These are phyloP conservation scores for Datura wrightii DNA, from an alignment of 257 asterid genomes.

Conservation along the genomic window DNA sequence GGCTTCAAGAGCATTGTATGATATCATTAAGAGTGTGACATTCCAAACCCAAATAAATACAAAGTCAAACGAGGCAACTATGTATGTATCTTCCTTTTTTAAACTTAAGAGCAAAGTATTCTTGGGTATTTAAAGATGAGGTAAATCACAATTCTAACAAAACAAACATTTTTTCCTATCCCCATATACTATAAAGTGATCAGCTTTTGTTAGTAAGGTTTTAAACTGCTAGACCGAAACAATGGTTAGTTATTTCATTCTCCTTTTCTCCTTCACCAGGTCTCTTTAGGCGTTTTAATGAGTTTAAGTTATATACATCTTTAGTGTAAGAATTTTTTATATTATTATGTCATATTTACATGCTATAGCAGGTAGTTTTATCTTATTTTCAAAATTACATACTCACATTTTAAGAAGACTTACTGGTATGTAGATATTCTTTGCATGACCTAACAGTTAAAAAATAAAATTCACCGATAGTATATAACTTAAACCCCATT, in stretches of 20 bases:
- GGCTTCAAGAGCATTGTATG: constrained; percentile 8
- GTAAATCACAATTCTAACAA: not conserved
- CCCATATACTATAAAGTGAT: not conserved
- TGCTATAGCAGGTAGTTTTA: not conserved
- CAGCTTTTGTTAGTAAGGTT: not conserved
- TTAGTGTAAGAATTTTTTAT: not conserved
- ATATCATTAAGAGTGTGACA: not conserved
- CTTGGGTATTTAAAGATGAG: constrained; percentile 1
- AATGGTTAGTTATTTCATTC: constrained; percentile 12
- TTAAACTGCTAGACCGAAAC: not conserved
- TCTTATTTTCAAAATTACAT: not conserved
- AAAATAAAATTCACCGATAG: no score
- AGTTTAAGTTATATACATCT: not conserved
- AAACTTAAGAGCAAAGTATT: constrained; percentile 6
- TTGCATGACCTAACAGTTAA: not conserved
- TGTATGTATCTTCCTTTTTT: not conserved
- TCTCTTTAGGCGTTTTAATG: not conserved
- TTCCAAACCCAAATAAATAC: not conserved
- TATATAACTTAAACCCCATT: not conserved
- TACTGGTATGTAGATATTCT: not conserved
- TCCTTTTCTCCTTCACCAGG: not conserved
- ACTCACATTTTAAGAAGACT: not conserved
- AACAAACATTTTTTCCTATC: not conserved
- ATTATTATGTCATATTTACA: not conserved
- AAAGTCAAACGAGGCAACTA: constrained; percentile 15